A percentile compares a stretch with the other conserved stretches of the same genome.
Conservation (phyloP, 768 basidiomycete species). For the Tulasnella sp. region DNA sequence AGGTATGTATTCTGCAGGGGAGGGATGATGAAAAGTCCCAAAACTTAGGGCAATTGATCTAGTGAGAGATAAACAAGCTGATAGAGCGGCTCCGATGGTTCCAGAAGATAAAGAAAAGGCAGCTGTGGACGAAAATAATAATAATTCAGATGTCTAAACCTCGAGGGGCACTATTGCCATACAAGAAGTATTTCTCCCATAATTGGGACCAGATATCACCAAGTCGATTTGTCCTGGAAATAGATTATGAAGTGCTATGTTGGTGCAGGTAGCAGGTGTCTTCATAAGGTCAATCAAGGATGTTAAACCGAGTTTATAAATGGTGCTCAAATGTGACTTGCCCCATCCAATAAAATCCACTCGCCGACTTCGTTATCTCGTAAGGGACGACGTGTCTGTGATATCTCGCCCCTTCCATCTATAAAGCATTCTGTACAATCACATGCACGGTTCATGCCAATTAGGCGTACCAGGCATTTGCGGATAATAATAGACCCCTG, state of each 20-base stretch:
- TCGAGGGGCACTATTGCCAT: conserved; percentile 22
- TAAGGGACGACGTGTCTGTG: conserved; percentile 46
- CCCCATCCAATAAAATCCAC: conserved; percentile 85
- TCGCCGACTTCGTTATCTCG: conserved; percentile 68
- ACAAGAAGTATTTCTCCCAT: conserved; percentile 76
- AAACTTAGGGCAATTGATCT: conserved; percentile 60
- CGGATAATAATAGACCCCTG: conserved; percentile 54
- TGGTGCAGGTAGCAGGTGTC: conserved; percentile 88
- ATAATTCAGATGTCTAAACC: not conserved
- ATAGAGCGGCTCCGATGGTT: conserved; percentile 83
- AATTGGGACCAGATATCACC: conserved; percentile 79
- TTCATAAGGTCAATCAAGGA: conserved; percentile 23
- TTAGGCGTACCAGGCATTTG: conserved; percentile 34
- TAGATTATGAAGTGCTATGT: conserved; percentile 80
- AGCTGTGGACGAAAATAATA: conserved; percentile 30
- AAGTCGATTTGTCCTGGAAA: conserved; percentile 78
- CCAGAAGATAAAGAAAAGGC: conserved; percentile 86
- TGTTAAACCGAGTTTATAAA: not conserved
- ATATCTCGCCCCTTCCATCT: conserved; percentile 60
- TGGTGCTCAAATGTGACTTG: conserved; percentile 26
- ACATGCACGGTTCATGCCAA: not conserved
- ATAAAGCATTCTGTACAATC: not conserved
- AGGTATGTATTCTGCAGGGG: conserved; percentile 42
- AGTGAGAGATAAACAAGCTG: conserved; percentile 52
- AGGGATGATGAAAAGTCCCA: conserved; percentile 60